Evolutionary conservation across 2,329 filamentous ascomycete species (phyloP), one percentile per base, ranked within the genome.

Genomic region (Botrytis cinerea): DNA sequence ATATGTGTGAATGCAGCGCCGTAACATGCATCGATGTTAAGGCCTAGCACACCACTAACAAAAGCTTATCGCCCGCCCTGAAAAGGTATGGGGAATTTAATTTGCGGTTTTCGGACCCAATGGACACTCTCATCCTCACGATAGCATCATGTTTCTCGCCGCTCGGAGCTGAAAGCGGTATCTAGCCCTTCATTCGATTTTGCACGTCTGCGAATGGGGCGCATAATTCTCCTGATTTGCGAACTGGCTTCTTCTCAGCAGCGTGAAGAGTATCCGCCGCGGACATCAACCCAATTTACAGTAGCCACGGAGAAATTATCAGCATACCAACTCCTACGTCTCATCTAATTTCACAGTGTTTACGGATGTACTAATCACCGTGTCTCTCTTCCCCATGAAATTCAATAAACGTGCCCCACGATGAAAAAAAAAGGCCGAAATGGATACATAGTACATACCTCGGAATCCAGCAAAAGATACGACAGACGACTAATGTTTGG

Each of bases 31-130:
- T 68, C 35, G 40, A 64, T 45, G 61, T 38, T 68, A 68, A 51
- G 64, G 25, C 66, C 48, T 43, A 68, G 48, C 32, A 68, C 10
- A 57, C 25, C 66, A 57, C 66, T 9, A 68, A n/a, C 66, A 43
- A 57, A 57, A 68, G 48, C 66, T 68, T 68, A 68, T 68, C 66
- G 46, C 35, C 14, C 48, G 35, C 66, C 66, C 48, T 68, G 48
- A 57, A 57, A 68, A 57, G 35, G 54, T 43, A 43, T 28, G 48
- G 66, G 38, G 38, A 35, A 57, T 28, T 57, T 57, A 68, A 68
- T 68, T 68, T 68, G 66, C 66, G 66, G 35, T 32, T 28, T 43
- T 25, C 66, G 48, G 66, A 57, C 18, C 1, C 43, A 68, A 40
- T 43, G 35, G 62, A 64, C 46, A 54, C 64, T 1, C 51, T 32